Base-by-base conservation (phyloP, 1,139 yeast species). In the Maudiozyma humilis region DNA sequence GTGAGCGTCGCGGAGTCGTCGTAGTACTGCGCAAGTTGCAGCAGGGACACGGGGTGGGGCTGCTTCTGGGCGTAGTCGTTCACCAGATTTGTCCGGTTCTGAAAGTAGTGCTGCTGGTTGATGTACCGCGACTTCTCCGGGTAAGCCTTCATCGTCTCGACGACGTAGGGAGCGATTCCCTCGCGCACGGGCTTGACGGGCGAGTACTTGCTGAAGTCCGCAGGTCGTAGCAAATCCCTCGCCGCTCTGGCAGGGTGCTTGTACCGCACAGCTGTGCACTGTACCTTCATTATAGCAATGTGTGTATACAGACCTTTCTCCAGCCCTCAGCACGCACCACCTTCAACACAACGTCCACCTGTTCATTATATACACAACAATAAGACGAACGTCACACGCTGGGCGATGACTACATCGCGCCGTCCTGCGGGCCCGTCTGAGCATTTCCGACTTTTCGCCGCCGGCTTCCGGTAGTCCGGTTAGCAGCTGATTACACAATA, bases 1-100 rank as follows among this genome's bases (percentile, higher is more conserved):
- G 88, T 84, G 43, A 89, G 65, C 4, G 57, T 57, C 15, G 54
- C 51, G 2, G 64, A 58, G 46, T 76, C 76, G 56, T 82, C 82
- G 40, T 96, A 96, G 61, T 82, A 91, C 42, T 88, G 89, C 1
- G 96, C 95, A 52, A 89, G 66, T 56, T 89, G 96, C 47, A 88
- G 71, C 25, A 91, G 65, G 0, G 95, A 82, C 17, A 91, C 94
- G 0, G 97, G 95, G 57, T 86, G 87, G 0, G 95, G 91, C n/a
- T 70, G 66, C 51, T 78, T 75, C 46, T 72, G 69, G 19, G 76
- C 66, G 75, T 87, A 88, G 41, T 75, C 75, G 62, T 80, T 69
- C 45, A 89, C 68, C 7, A 86, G 73, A 2, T 61, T 58, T 17
- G 52, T 65, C 20, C 82, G 78, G 60, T 88, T 88, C 56, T 89